phyloP scores from a whole-genome alignment of 1,139 yeast genomes.

The Scheffersomyces illinoinensis region DNA sequence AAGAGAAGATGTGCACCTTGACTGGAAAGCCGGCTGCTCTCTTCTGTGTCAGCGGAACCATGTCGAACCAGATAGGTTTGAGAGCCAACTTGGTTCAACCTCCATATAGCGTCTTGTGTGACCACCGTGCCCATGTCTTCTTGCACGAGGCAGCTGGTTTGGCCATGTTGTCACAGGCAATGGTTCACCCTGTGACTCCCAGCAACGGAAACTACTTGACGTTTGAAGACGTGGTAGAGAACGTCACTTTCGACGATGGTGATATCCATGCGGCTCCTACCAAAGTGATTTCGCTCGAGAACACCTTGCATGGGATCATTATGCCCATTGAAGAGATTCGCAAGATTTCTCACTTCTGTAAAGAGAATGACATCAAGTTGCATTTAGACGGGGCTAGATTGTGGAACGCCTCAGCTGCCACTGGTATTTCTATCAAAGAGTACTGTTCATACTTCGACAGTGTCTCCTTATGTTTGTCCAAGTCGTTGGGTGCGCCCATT shows the following conservation, averaged over 20 bases:
- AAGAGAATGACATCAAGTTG: constrained; percentile 31
- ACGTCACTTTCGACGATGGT: constrained; percentile 47
- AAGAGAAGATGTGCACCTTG: constrained; percentile 33
- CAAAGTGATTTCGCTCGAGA: constrained; percentile 45
- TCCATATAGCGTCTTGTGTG: constrained; percentile 46
- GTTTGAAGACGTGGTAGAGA: constrained; percentile 37
- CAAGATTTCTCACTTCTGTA: constrained; percentile 39
- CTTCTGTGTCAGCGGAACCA: constrained; percentile 48
- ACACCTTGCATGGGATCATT: constrained; percentile 47
- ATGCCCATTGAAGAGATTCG: constrained; percentile 44
- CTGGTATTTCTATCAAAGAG: constrained; percentile 39
- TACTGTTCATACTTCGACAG: constrained; percentile 45
- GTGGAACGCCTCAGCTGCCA: constrained; percentile 47
- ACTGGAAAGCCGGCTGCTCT: constrained; percentile 46
- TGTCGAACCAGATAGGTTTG: constrained; percentile 46
- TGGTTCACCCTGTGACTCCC: constrained; percentile 43
- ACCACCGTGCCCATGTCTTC: constrained; percentile 40
- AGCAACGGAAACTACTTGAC: constrained; percentile 40
- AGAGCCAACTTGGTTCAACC: constrained; percentile 45
- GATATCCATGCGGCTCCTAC: constrained; percentile 53
- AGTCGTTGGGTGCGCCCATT: constrained; percentile 48
- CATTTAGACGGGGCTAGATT: constrained; percentile 51
- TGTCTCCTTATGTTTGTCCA: constrained; percentile 47
- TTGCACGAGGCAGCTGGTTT: constrained; percentile 48
- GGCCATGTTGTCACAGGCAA: constrained; percentile 47